Conservation (phyloP, 768 basidiomycete genomes). For the Boletus rubescentipes region DNA sequence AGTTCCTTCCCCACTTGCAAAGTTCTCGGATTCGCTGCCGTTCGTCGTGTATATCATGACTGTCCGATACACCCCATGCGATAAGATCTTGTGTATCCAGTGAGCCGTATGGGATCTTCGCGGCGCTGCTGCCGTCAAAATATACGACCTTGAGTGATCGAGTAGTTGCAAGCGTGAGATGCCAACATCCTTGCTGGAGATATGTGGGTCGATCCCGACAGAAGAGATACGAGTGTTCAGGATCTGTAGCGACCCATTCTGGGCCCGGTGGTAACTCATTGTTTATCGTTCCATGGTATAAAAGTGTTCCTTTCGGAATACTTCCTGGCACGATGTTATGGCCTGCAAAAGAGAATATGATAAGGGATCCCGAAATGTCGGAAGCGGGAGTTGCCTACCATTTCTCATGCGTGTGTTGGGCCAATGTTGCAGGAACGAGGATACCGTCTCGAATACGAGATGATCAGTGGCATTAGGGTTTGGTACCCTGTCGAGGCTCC, state of each 20-base stretch:
- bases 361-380: slow-evolving; percentile 8
- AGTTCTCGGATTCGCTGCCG: slow-evolving; percentile 35
- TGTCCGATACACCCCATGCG: slow-evolving; percentile 36
- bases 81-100: slow-evolving; percentile 51
- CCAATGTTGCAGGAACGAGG: slow-evolving; percentile 41
- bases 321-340: slow-evolving; percentile 32
- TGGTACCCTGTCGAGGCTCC: slow-evolving; percentile 26
- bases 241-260: slow-evolving; percentile 36
- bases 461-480: slow-evolving; percentile 27
- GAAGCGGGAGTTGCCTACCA: slow-evolving; percentile 28
- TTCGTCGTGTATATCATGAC: slow-evolving; percentile 29
- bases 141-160: slow-evolving; percentile 45
- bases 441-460: slow-evolving; percentile 25
- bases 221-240: slow-evolving; percentile 40
- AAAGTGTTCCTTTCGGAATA: slow-evolving; percentile 35
- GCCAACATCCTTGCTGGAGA: slow-evolving; percentile 14
- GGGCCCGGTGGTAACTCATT: slow-evolving; percentile 27
- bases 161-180: slow-evolving; percentile 17
- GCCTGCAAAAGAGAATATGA: slow-evolving; percentile 15
- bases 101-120: slow-evolving; percentile 40
- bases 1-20: slow-evolving; percentile 44
- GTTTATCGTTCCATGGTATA: slow-evolving; percentile 33
- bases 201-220: slow-evolving; percentile 17
- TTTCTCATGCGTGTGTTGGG: slow-evolving; percentile 47
- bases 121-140: slow-evolving; percentile 53